Evolutionary conservation across 805 yeast genomes (phyloP), one percentile per base, ranked within the genome.

Genomic region (Saitoella complicata): DNA sequence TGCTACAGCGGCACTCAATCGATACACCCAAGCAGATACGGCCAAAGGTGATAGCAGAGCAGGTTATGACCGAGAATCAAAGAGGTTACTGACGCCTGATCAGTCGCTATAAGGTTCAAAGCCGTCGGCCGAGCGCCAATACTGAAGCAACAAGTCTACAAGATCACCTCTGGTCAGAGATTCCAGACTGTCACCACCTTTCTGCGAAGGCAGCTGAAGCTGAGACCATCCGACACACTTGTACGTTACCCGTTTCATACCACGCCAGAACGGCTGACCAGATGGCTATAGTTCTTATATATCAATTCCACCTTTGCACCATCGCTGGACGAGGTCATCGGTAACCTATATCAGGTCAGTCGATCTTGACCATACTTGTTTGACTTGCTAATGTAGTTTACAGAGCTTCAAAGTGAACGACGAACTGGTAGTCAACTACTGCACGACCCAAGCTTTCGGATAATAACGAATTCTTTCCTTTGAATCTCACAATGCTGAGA

Each of bases 51-150:
- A 31, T 40, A 11, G 13, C n/a, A 38, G 41, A 13, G 29, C 41
- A 3, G 2, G 3, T 31, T 9, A 35, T 12, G 30, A 36, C 33
- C 10, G n/a, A 13, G 8, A 31, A n/a, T 29, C 31, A 21, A 7
- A 12, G 41, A 13, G 13, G 31, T n/a, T 32, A 10, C 36, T 21
- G 32, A 11, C 21, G 31, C n/a, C 39, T 31, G 38, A 5, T 62
- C 63, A 52, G 63, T 70, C 9, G 60, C 69, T 1, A 61, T 75
- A 11, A 61, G 76, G 39, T 68, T 75, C 47, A 65, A 66, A 45
- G 70, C 79, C 4, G 69, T 75, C 37, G 80, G 80, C 0, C 69
- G 76, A 1, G 68, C 78, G 0, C 69, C 70, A 1, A 58, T 64
- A 1, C 60, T 75, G 13, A 57, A 56, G n/a, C 73, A 73, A n/a